Percentiles rank a stretch among this genome's conserved stretches.
Conservation (phyloP, 73 alveolate genomes). For the Tetrahymena elliotti region DNA sequence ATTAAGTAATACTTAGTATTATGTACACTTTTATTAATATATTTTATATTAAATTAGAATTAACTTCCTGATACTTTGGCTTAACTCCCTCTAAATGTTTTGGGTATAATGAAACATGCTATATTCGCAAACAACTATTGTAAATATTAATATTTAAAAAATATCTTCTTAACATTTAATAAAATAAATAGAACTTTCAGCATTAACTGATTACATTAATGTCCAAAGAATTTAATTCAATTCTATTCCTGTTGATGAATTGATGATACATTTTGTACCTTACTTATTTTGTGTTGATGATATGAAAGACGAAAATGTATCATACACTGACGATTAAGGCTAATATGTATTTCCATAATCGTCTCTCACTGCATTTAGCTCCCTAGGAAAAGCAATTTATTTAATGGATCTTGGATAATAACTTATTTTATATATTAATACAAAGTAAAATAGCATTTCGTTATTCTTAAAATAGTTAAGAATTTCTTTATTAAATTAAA, state of each 20-base stretch:
- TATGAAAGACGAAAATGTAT: not conserved
- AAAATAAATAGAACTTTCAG: not conserved
- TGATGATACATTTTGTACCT: conserved; percentile 10
- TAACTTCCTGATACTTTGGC: not conserved
- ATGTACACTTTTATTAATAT: not conserved
- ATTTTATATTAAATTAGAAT: not conserved
- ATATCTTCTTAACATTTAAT: not conserved
- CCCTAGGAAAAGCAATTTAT: not conserved
- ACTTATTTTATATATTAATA: conserved; percentile 2
- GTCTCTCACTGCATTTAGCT: not conserved
- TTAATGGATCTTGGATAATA: conserved; percentile 21
- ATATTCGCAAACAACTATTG: not conserved
- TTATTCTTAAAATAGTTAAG: too few relatives aligned
- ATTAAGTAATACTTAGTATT: not conserved
- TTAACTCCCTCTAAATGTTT: not conserved
- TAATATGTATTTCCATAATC: conserved; percentile 6
- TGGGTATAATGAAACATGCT: conserved; percentile 14
- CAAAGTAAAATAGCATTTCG: not conserved
- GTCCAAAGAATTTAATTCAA: not conserved
- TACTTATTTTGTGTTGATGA: not conserved
- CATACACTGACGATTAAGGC: conserved; percentile 1
- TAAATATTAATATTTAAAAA: not conserved
- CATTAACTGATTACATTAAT: conserved; percentile 8
- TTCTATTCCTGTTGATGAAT: conserved; percentile 26
- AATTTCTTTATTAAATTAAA: too few relatives aligned